Percentiles rank a stretch among this genome's conserved stretches.
Conservation (phyloP, 805 yeast genomes). For the Clavispora santaluciae region DNA sequence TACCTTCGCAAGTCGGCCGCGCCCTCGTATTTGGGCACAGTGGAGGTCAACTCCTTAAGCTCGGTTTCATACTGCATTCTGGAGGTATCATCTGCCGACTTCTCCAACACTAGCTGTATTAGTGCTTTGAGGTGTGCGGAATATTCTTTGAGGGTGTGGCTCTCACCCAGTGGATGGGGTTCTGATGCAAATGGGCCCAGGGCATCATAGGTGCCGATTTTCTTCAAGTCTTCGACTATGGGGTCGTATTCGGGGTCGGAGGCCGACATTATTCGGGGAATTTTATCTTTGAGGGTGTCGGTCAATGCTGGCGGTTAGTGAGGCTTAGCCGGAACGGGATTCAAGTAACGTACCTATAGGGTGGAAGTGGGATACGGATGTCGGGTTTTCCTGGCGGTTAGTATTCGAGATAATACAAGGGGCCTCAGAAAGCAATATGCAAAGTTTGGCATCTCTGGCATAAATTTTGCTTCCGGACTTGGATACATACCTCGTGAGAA, state of each 20-base stretch:
- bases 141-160: slow-evolving; percentile 13
- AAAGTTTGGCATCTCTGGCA: no score
- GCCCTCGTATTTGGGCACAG: slow-evolving; percentile 19
- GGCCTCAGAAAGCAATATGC: no score
- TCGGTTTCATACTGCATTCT: slow-evolving; percentile 25
- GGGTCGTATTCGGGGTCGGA: slow-evolving; percentile 21
- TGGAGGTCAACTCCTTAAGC: slow-evolving; percentile 22
- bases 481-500: neutral
- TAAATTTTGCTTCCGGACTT: no score
- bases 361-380: neutral
- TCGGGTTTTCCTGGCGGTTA: neutral
- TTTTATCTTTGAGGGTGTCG: slow-evolving; percentile 4
- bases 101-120: slow-evolving; percentile 25
- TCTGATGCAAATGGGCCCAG: neutral
- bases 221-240: slow-evolving; percentile 28
- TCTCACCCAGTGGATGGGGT: no score
- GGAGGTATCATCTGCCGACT: slow-evolving; percentile 24
- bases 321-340: neutral
- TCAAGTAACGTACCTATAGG: slow-evolving; percentile 10
- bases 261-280: slow-evolving; percentile 4
- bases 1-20: slow-evolving; percentile 13
- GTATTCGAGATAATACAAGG: neutral
- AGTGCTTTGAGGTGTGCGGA: slow-evolving; percentile 29
- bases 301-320: slow-evolving; percentile 9
- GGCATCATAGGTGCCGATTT: slow-evolving; percentile 19